Base-by-base conservation (phyloP, 768 basidiomycete species). In the Rhizopogon vulgaris region DNA sequence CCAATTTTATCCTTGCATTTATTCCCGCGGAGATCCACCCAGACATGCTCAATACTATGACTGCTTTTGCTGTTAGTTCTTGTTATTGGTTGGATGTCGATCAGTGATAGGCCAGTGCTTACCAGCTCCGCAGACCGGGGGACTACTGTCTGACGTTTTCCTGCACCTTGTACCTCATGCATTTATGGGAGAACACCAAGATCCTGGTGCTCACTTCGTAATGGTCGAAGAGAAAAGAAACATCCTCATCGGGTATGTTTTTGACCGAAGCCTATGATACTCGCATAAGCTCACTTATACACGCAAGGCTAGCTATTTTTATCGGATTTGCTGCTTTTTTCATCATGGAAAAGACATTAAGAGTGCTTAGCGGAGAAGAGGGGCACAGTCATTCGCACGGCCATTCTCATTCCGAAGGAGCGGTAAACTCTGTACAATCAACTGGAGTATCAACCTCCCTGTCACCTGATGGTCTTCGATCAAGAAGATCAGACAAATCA, bases 1-100 rank as follows among this genome's bases (percentile, higher is more conserved):
- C 93, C 45, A 96, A 96, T 71, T 90, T 96, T 60, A 92, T 96
- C 56, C 85, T 96, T 48, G 89, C 90, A 5, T 93, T 94, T 65
- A 94, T 95, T 59, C 93, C 93, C 27, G 87, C 88, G 49, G 77
- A 92, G 66, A 91, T 95, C 62, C 84, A 86, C 68, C 76, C 78
- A 14, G 76, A 90, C 65, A 92, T 90, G 40, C 77, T 94, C 53
- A 94, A 94, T 62, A 92, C 89, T 11, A 94, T 94, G 91, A 94
- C 91, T 32, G 89, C 92, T 6, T 94, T 94, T 66, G 92, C 92
- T 54, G 88, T 90, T 66, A 66, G 85, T 66, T 46, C 53, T 52
- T 49, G 39, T 39, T 39, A 57, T 45, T 52, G 27, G 48, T 51
- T 18, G 8, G 18, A 38, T 4, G 30, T 55, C 47, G 32, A 40